A percentile compares a stretch with the other conserved stretches of the same genome.
Evolutionary conservation across 176 grass and related monocot species (phyloP).

Genomic region (Areca catechu): DNA sequence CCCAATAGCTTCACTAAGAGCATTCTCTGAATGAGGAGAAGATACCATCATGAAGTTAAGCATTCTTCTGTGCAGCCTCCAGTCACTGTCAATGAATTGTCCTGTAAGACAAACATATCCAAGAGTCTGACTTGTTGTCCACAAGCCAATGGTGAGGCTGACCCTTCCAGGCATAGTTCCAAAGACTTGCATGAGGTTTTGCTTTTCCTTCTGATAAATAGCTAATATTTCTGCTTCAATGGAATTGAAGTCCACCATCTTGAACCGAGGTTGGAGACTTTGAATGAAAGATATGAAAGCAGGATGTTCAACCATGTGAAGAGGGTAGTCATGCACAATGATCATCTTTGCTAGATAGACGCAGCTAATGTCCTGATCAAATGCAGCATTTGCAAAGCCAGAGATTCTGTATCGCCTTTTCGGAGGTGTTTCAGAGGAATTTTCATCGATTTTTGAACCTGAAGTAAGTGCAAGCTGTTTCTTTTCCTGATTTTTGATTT

Average conservation of each 20-base stretch:
- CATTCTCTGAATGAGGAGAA: conserved; percentile 85
- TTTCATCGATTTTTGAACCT: conserved; percentile 38
- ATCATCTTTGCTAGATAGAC: conserved; percentile 69
- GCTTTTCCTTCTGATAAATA: conserved; percentile 66
- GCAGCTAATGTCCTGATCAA: conserved; percentile 68
- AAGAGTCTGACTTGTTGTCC: conserved; percentile 80
- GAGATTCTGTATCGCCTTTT: conserved; percentile 71
- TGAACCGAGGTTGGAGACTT: conserved; percentile 74
- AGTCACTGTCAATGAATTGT: conserved; percentile 57
- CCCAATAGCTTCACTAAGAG: conserved; percentile 71
- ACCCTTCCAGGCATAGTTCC: conserved; percentile 53
- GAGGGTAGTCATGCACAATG: conserved; percentile 76
- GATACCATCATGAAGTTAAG: conserved; percentile 95
- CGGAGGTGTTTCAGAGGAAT: conserved; percentile 17
- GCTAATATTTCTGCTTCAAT: conserved; percentile 58
- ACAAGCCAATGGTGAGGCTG: conserved; percentile 64
- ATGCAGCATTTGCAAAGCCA: conserved; percentile 63
- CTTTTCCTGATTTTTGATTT: conserved; percentile 60
- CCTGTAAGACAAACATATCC: conserved; percentile 68
- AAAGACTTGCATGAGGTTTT: conserved; percentile 50
- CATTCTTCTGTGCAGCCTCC: conserved; percentile 69
- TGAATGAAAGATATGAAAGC: conserved; percentile 50
- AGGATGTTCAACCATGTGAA: conserved; percentile 74
- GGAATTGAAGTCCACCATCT: conserved; percentile 40
- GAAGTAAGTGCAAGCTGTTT: conserved; percentile 12